Base-by-base conservation (phyloP, 139 green algal species). In the Nannochloris sp. region DNA sequence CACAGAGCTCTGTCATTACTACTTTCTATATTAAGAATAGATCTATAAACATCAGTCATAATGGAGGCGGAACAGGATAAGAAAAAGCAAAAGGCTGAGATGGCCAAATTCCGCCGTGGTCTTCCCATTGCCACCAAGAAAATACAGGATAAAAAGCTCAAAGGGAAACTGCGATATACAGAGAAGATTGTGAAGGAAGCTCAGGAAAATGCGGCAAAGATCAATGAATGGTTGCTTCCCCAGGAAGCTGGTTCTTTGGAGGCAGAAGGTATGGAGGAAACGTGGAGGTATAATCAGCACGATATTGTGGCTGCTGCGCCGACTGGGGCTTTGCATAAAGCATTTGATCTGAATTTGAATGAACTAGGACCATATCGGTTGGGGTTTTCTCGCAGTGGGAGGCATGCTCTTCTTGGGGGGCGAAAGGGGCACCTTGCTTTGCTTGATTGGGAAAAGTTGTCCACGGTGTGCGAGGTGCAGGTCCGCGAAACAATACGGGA, bases 211-310 rank as follows among this genome's bases (percentile, higher is more conserved):
- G 84, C 87, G 4, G 73, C 75, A 20, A 73, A 74, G 11, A 70
- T 76, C 13, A 60, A 84, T 26, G 71, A 92, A 53, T 97, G 91
- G 89, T 84, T 97, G 69, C 76, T 93, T 63, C 91, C 89, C 4
- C 49, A 61, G 1, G 80, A 87, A 8, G 74, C 78, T 16, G 91
- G 92, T 1, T 70, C 44, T 10, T 64, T 98, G 43, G 91, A 96
- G 68, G 84, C 88, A 11, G 91, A 97, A 71, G 85, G 83, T 45
- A 70, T 92, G 36, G 92, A 98, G 70, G 77, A 80, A 33, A 98
- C 93, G 1, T 94, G 79, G 74, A 80, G 81, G 31, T 90, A 95
- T 61, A 67, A 82, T 61, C 93, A 98, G 77, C 30, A 70, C 23
- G 88, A 90, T 33, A 92, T 97, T 28, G 76, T 86, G 5, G 10